These are phyloP conservation scores for Corymbia citriodora DNA, from an alignment of 441 rosid genomes.

Conservation along the genomic window DNA sequence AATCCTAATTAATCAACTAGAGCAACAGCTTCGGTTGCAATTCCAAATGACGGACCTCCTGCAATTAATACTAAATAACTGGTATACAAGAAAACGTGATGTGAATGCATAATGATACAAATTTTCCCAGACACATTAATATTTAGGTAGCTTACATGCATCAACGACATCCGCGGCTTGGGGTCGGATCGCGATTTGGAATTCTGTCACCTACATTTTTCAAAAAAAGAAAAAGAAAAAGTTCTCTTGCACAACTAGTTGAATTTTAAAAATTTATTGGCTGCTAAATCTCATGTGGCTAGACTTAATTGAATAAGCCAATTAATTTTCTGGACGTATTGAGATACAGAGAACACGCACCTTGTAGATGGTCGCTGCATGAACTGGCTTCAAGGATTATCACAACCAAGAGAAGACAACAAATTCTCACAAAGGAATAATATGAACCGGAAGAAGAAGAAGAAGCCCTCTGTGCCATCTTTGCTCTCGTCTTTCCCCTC, in stretches of 20 bases:
- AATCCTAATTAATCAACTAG: not conserved
- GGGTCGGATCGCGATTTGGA: not conserved
- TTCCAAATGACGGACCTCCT: not conserved
- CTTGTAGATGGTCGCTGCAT: too few species aligned
- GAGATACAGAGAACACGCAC: not conserved
- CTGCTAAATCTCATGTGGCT: not conserved
- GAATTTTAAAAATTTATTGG: not conserved
- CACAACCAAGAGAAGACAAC: not conserved
- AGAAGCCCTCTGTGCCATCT: not conserved
- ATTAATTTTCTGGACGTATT: not conserved
- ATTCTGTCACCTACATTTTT: not conserved
- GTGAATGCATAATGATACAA: not conserved
- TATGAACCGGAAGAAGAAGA: not conserved
- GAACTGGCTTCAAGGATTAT: not conserved
- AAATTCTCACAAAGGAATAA: not conserved
- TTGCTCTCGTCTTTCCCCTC: not conserved
- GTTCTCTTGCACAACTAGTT: not conserved
- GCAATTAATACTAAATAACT: not conserved
- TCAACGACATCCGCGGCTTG: not conserved
- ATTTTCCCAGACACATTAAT: not conserved
- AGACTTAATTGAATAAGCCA: not conserved
- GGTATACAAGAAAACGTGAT: not conserved
- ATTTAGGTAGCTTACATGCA: not conserved
- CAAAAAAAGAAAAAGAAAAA: not conserved
- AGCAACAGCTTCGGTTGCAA: not conserved